Base-by-base conservation (phyloP, 768 basidiomycete genomes). In the Amanita exitialis region DNA sequence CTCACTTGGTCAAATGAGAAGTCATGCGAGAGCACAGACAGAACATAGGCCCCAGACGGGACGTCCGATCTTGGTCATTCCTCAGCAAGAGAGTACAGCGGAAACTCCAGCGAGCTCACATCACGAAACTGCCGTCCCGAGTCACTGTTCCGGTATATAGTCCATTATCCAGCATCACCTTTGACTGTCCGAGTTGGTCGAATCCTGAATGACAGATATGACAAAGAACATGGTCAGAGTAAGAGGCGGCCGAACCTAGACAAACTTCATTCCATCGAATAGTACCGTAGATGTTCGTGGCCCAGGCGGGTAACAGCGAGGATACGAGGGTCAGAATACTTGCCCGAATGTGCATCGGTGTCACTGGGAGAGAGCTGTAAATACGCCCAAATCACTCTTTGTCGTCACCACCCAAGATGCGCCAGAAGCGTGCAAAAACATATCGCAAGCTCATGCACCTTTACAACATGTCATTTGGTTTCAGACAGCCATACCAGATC, bases 391-490 rank as follows among this genome's bases (percentile, higher is more conserved):
- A 52, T 45, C 18, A 16, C 20, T 12, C n/a, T 16, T 20, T 16
- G 30, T 27, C 3, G n/a, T 9, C 25, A 42, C 46, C 20, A 45
- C 43, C 35, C 57, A 69, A 57, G 53, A 99, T 99, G 96, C 76
- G 93, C 50, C 91, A 96, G 69, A 96, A 90, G 69, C 78, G 96
- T 63, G 91, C 93, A 23, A 99, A 99, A 67, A 79, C 84, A 0
- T 97, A 97, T 68, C 80, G 86, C 57, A 92, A 92, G 63, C 86
- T 95, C 48, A 98, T 99, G 94, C 76, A 82, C 13, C 70, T 94
- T 44, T 97, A 97, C 64, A 79, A 76, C 54, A 77, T 86, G 64
- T 76, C 83, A 2, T 97, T 97, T 65, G 87, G 87, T 5, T 98
- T 97, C 66, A 73, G 92, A 41, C 82, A 92, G 59, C 95, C 96